Base-by-base conservation (phyloP, 805 yeast genomes). In the Ogataea saltuana region DNA sequence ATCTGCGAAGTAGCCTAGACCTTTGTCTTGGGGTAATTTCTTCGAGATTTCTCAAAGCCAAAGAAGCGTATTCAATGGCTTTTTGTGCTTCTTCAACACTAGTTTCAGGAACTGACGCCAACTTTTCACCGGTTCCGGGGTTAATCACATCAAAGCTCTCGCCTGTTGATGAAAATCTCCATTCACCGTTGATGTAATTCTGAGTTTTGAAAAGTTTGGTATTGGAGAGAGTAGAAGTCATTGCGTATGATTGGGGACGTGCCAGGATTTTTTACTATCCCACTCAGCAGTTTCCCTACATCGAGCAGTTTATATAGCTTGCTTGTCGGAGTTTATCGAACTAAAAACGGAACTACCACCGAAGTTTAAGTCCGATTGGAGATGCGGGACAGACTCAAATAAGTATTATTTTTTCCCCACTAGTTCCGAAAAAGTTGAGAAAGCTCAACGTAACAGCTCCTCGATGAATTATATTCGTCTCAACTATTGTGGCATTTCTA, bases 111-210 rank as follows among this genome's bases (percentile, higher is more conserved):
- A 80, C 75, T 19, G 70, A 66, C 12, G 78, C 67, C 44, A 76
- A 72, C 16, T 62, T 68, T 48, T 76, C 67, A 23, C 76, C 84
- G 21, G 74, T 74, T 7, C 80, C 67, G 3, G 85, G 84, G 49
- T 77, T 70, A 35, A 68, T 60, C 16, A 81, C 83, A 51, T 71
- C 74, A 16, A 84, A 70, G 11, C 81, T 78, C 56, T 76, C 71
- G 41, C 75, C 77, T 39, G 76, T 74, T 26, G 68, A 63, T 0
- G 63, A 54, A 8, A 50, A 39, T 42, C 82, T 81, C 59, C 84
- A 87, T 62, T 85, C 85, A 65, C 86, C 86, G 71, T 88, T 84
- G 63, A 90, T 87, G 74, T 20, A 41, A 25, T 41, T 41, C 9
- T 9, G 8, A 15, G 33, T 41, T 20, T 28, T 33, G 39, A 42